phyloP scores from a whole-genome alignment of 148 eudicot species.

The Camellia japonica region DNA sequence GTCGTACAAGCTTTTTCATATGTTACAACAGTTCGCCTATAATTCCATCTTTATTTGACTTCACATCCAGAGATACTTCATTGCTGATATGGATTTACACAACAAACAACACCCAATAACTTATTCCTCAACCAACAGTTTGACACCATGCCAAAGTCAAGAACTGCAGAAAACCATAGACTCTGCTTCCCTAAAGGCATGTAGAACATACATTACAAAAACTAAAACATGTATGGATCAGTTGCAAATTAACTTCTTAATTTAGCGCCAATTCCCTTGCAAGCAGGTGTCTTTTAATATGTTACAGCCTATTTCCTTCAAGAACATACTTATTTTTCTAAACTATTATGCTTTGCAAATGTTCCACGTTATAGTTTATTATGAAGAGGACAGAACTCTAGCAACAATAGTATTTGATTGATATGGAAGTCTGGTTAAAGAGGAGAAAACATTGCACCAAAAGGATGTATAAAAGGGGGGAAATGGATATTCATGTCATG shows the following conservation, averaged over 20 bases:
- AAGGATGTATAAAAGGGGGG: background rate
- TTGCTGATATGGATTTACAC: no score
- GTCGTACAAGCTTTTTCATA: no score
- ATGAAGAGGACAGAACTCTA: background rate
- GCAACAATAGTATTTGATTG: background rate
- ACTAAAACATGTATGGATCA: background rate
- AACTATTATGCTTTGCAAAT: background rate
- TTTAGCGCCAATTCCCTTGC: background rate
- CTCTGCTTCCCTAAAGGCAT: background rate
- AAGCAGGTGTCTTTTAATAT: background rate
- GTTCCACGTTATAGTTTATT: background rate
- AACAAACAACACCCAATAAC: background rate
- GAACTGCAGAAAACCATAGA: background rate
- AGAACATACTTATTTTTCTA: background rate
- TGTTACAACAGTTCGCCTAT: no score
- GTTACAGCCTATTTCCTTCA: background rate
- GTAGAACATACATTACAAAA: background rate
- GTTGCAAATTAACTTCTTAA: background rate
- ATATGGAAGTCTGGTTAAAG: background rate
- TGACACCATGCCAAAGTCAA: background rate
- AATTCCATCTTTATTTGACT: no score
- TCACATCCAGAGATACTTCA: no score
- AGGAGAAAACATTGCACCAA: background rate
- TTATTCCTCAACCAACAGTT: background rate
- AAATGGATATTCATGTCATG: background rate